A percentile compares a stretch with the other conserved stretches of the same genome.
Evolutionary conservation across 202 grass and related monocot species (phyloP).

Genomic region (Zoysia matrella): DNA sequence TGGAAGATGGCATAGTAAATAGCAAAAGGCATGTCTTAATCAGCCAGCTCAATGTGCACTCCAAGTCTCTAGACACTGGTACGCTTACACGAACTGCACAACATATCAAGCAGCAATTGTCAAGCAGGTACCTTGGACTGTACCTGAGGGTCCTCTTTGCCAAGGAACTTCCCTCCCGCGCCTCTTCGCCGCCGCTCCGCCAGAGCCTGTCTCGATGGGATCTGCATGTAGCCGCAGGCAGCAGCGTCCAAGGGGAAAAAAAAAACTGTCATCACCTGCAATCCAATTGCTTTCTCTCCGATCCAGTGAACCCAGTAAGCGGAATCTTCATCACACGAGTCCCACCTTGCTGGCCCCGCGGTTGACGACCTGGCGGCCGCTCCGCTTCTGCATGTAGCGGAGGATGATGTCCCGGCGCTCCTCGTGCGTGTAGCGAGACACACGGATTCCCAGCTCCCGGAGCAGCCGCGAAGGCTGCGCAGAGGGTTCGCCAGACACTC

Average conservation of each 20-base stretch:
- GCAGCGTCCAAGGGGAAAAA: conserved; percentile 2
- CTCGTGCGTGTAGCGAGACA: conserved; percentile 87
- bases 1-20: neutral
- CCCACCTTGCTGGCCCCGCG: conserved; percentile 73
- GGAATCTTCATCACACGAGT: neutral
- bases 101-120: neutral
- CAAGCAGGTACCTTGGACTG: neutral
- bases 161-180: conserved; percentile 81
- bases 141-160: conserved; percentile 86
- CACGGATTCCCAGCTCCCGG: conserved; percentile 81
- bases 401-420: conserved; percentile 93
- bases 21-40: neutral
- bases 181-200: conserved; percentile 82
- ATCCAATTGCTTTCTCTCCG: neutral
- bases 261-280: neutral
- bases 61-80: no score
- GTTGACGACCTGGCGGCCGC: conserved; percentile 68
- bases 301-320: neutral
- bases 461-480: conserved; percentile 62
- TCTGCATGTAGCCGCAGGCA: conserved; percentile 39
- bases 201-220: conserved; percentile 79
- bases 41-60: conserved; percentile 41
- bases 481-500: neutral
- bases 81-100: neutral
- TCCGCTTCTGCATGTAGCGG: conserved; percentile 96